phyloP scores from a whole-genome alignment of 2,329 filamentous ascomycete species.

The Fusarium veterinarium region DNA sequence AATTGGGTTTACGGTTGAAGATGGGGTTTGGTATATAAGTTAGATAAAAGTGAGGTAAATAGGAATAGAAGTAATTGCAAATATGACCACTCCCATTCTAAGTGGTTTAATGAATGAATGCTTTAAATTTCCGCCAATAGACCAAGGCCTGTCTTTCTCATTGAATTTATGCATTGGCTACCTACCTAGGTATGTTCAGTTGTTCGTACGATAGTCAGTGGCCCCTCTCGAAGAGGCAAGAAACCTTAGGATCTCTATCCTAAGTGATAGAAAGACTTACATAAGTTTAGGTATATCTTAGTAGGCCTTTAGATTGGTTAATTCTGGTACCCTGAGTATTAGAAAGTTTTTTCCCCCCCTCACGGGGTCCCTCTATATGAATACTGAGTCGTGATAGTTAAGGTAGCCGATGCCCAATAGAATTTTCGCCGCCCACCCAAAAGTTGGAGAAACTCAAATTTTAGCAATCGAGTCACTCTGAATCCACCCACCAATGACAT shows the following conservation, averaged over 20 bases:
- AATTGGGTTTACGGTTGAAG: constrained; percentile 1
- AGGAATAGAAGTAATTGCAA: constrained; percentile 15
- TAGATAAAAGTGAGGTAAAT: constrained; percentile 3
- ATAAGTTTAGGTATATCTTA: neutral
- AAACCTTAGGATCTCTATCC: neutral
- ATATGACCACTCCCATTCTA: neutral
- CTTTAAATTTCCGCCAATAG: neutral
- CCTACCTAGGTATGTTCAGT: neutral
- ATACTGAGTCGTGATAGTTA: constrained; percentile 9
- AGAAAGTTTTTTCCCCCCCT: neutral
- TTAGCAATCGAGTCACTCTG: constrained; percentile 30
- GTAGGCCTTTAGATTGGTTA: neutral
- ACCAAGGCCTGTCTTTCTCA: neutral
- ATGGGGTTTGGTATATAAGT: neutral
- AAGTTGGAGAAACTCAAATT: constrained; percentile 44
- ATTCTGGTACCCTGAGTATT: neutral
- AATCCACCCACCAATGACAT: constrained; percentile 16
- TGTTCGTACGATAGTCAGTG: neutral
- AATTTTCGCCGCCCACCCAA: constrained; percentile 42
- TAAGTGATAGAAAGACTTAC: neutral
- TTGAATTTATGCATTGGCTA: neutral
- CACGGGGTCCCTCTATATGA: neutral
- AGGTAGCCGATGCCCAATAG: constrained; percentile 37
- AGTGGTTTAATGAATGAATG: neutral
- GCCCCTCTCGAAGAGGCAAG: neutral